Conservation (phyloP, 768 basidiomycete species). For the Tylopilus sp. region DNA sequence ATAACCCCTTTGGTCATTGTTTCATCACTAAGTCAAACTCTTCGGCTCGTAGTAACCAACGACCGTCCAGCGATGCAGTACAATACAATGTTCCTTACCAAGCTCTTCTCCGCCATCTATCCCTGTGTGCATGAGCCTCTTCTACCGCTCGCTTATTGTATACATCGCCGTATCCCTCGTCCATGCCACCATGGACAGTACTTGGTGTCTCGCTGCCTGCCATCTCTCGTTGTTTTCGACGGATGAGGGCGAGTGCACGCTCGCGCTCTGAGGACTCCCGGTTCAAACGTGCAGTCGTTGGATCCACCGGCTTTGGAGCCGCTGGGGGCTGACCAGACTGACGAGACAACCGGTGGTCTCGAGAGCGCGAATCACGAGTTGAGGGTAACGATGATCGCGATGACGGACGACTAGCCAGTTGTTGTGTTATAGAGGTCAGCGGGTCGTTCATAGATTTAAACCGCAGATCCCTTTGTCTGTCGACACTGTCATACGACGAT, state of each 20-base stretch:
- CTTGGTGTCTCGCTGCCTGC: conserved; percentile 68
- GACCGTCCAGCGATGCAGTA: too few relatives aligned
- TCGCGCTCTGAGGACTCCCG: conserved; percentile 75
- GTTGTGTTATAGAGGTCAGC: conserved; percentile 66
- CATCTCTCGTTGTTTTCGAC: conserved; percentile 60
- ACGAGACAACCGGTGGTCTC: conserved; percentile 14
- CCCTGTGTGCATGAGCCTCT: conserved; percentile 56
- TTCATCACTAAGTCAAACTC: too few relatives aligned
- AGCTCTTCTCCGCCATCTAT: conserved; percentile 30
- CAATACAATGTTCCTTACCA: conserved; percentile 28
- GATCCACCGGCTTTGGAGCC: conserved; percentile 35
- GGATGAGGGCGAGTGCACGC: conserved; percentile 69
- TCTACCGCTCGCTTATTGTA: conserved; percentile 70
- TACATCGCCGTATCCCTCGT: conserved; percentile 60
- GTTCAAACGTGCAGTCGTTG: conserved; percentile 52
- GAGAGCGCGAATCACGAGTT: conserved; percentile 12
- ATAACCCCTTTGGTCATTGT: too few relatives aligned
- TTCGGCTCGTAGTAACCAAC: too few relatives aligned
- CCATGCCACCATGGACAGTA: conserved; percentile 50
- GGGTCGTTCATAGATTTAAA: conserved; percentile 68
- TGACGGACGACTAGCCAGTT: conserved; percentile 45
- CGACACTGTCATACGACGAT: not conserved
- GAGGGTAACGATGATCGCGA: conserved; percentile 12
- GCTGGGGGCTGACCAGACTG: conserved; percentile 5
- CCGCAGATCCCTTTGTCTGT: conserved; percentile 59